Evolutionary conservation across 1,284 basidiomycete genomes (phyloP).

Genomic region (Ceratobasidium sp.): DNA sequence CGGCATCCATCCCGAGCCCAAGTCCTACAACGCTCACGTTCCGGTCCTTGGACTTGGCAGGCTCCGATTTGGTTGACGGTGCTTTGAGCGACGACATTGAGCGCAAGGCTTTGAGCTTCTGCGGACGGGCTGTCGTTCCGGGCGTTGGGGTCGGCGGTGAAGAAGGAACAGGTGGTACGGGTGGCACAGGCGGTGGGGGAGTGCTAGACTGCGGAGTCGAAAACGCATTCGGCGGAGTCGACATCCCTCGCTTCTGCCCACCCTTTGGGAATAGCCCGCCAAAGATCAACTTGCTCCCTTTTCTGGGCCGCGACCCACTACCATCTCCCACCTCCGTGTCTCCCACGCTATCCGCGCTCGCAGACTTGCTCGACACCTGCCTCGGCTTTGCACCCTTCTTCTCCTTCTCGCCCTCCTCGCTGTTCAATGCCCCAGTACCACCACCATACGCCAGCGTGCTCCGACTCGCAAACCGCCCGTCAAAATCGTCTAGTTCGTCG

Average conservation of each 20-base stretch:
- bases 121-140: slow-evolving; percentile 50
- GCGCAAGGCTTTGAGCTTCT: slow-evolving; percentile 70
- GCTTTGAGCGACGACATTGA: slow-evolving; percentile 73
- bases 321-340: neutral
- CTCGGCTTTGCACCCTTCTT: neutral
- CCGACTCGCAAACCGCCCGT: slow-evolving; percentile 78
- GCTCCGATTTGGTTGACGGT: slow-evolving; percentile 32
- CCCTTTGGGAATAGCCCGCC: slow-evolving; percentile 34
- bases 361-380: slow-evolving; percentile 1
- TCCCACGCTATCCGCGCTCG: neutral
- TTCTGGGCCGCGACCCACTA: slow-evolving; percentile 2
- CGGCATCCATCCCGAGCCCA: slow-evolving; percentile 41
- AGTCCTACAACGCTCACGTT: slow-evolving; percentile 25
- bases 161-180: slow-evolving; percentile 4
- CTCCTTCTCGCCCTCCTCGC: slow-evolving; percentile 51
- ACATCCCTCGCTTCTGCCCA: slow-evolving; percentile 13
- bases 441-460: slow-evolving; percentile 63
- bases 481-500: slow-evolving; percentile 81
- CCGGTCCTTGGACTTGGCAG: slow-evolving; percentile 9
- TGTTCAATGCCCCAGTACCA: slow-evolving; percentile 43
- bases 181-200: neutral
- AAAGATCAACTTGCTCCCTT: slow-evolving; percentile 37
- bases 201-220: neutral
- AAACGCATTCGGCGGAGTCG: slow-evolving; percentile 26
- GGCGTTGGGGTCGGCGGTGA: slow-evolving; percentile 15